These are phyloP conservation scores for Diaporthe citriasiana DNA, from an alignment of 2,329 filamentous ascomycete genomes.

Conservation along the genomic window DNA sequence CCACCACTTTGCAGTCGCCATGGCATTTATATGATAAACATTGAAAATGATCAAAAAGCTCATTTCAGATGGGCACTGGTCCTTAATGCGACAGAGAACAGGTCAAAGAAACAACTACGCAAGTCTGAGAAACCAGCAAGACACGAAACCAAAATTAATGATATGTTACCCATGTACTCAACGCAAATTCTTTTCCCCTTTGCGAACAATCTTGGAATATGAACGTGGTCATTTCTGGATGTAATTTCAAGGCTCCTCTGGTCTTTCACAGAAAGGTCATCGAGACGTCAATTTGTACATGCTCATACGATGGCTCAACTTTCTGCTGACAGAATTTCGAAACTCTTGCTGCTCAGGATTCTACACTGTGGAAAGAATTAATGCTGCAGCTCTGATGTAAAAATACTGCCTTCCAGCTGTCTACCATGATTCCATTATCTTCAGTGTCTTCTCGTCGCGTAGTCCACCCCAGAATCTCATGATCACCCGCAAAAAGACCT, in stretches of 20 bases:
- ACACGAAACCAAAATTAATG: no score
- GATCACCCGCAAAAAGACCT: constrained; percentile 4
- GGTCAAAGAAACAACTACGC: no score
- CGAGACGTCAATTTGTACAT: neutral
- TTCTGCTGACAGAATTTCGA: neutral
- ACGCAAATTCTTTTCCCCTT: neutral
- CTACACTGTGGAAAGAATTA: neutral
- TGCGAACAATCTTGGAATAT: neutral
- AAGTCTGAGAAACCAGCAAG: neutral
- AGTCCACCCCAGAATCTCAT: constrained; percentile 8
- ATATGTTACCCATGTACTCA: neutral
- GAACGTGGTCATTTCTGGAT: neutral
- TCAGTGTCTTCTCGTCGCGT: constrained; percentile 6
- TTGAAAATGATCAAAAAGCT: neutral
- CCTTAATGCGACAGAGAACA: neutral
- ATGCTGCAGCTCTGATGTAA: neutral
- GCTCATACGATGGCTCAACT: neutral
- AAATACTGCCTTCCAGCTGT: neutral
- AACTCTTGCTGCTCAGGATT: neutral
- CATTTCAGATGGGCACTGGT: neutral
- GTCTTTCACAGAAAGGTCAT: neutral
- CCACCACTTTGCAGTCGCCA: no score
- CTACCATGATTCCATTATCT: constrained; percentile 1
- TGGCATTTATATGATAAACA: neutral
- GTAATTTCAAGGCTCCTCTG: neutral